phyloP scores from a whole-genome alignment of 768 basidiomycete species.

The Suillus decipiens region DNA sequence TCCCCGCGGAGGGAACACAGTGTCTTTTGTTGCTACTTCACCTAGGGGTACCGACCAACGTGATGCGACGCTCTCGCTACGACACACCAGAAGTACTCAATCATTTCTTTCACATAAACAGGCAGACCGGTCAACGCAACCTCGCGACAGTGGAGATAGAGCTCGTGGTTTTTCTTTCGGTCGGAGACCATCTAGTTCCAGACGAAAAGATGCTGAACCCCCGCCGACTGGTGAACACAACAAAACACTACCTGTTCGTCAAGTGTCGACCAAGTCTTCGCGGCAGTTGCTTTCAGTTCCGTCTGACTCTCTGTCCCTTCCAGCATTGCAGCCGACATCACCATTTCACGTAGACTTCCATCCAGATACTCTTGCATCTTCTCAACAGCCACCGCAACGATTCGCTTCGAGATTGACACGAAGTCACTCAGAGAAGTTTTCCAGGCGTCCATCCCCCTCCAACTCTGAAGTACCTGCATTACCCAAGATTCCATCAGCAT shows the following conservation, averaged over 20 bases:
- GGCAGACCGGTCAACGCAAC: background rate
- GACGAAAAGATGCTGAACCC: conserved; percentile 47
- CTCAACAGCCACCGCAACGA: conserved; percentile 21
- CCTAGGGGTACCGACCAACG: conserved; percentile 12
- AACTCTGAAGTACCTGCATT: conserved; percentile 16
- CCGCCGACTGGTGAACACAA: conserved; percentile 32
- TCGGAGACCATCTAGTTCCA: conserved; percentile 41
- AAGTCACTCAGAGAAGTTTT: conserved; percentile 42
- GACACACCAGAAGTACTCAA: conserved; percentile 57
- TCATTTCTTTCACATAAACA: conserved; percentile 20
- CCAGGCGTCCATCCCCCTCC: conserved; percentile 15
- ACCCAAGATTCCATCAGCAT: conserved; percentile 12
- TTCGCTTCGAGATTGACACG: conserved; percentile 40
- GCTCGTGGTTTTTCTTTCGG: conserved; percentile 61
- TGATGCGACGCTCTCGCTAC: conserved; percentile 30
- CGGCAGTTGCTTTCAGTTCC: conserved; percentile 32
- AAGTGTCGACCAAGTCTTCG: conserved; percentile 58
- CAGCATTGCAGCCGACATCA: conserved; percentile 43
- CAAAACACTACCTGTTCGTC: conserved; percentile 33
- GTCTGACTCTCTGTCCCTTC: conserved; percentile 36
- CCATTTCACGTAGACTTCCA: conserved; percentile 42
- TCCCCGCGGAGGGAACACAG: conserved; percentile 48
- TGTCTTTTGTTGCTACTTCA: conserved; percentile 42
- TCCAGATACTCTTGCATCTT: conserved; percentile 17
- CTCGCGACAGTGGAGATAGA: conserved; percentile 9